Evolutionary conservation across 2,329 filamentous ascomycete species (phyloP), one percentile per base, ranked within the genome.

Genomic region (Metarhizium humberi): DNA sequence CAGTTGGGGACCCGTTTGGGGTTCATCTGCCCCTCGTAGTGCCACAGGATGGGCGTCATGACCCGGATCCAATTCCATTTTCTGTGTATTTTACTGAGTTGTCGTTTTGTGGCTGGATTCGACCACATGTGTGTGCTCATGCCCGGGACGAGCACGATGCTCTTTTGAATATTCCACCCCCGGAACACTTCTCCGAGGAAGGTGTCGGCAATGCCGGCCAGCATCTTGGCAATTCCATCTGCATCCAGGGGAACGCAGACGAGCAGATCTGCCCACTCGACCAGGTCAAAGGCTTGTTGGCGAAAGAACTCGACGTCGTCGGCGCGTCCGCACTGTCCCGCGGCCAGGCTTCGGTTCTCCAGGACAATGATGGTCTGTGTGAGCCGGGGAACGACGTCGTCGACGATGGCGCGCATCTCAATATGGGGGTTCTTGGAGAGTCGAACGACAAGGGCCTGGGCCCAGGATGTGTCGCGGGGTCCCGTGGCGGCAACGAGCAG

Each of bases 91-190:
- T 95, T 94, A 70, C 82, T 87, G 58, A 96, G 79, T 66, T 96
- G 91, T 64, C 90, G 87, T 73, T 88, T 89, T 16, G 90, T 95
- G 73, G 92, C 85, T 2, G 91, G 90, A 64, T 94, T 91, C 66
- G 92, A 85, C 90, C 90, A 95, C 84, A 92, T 91, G 57, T 88
- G 80, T 1, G 83, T 84, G 38, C 88, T 92, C 91, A 96, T 95
- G 60, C 89, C 90, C 0, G 92, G 91, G 6, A 95, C 85, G 56
- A 96, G 74, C 51, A 96, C 73, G 34, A 95, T 87, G 62, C 86
- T 88, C 72, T 96, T 96, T 6, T 86, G 86, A 0, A 87, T 84
- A 63, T 95, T 86, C 92, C 92, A 96, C 55, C 88, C 88, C 53
- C 92, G 82, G 51, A 96, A 69, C 1, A 95, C 82, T 62, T 92